Evolutionary conservation across 176 grass and related monocot species (phyloP).

Genomic region (Musa troglodytarum): DNA sequence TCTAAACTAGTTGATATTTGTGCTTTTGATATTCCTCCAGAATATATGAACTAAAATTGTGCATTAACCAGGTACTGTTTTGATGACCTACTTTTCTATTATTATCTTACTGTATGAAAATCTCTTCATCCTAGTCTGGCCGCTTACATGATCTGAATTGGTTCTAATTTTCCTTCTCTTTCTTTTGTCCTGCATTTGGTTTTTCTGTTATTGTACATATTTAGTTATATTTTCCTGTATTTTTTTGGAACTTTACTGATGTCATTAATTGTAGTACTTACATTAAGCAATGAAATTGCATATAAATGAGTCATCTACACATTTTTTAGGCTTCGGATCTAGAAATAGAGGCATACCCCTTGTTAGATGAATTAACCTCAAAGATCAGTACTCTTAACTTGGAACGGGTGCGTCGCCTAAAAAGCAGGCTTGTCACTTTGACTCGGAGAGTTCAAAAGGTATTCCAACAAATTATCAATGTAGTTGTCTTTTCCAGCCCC

Average conservation of each 20-base stretch:
- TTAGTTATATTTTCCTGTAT: neutral
- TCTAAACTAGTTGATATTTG: neutral
- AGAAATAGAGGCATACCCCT: constrained; percentile 94
- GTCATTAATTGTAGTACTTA: neutral
- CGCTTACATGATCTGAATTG: neutral
- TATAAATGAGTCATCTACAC: neutral
- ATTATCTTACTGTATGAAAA: neutral
- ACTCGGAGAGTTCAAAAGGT: constrained; percentile 96
- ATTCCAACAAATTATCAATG: constrained; percentile 1
- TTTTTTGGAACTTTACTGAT: neutral
- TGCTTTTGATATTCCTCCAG: neutral
- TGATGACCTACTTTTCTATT: neutral
- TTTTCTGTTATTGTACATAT: neutral
- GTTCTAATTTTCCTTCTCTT: neutral
- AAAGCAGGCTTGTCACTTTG: constrained; percentile 85
- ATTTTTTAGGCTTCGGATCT: constrained; percentile 59
- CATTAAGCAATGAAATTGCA: neutral
- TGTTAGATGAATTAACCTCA: constrained; percentile 89
- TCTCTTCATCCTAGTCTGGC: neutral
- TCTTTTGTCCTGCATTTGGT: neutral
- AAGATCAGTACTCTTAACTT: constrained; percentile 94
- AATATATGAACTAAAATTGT: neutral
- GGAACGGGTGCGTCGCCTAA: constrained; percentile 73
- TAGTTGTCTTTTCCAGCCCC: neutral
- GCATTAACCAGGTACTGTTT: neutral